Base-by-base conservation (phyloP, 345 rosid species). In the Erysimum cheiranthoides region DNA sequence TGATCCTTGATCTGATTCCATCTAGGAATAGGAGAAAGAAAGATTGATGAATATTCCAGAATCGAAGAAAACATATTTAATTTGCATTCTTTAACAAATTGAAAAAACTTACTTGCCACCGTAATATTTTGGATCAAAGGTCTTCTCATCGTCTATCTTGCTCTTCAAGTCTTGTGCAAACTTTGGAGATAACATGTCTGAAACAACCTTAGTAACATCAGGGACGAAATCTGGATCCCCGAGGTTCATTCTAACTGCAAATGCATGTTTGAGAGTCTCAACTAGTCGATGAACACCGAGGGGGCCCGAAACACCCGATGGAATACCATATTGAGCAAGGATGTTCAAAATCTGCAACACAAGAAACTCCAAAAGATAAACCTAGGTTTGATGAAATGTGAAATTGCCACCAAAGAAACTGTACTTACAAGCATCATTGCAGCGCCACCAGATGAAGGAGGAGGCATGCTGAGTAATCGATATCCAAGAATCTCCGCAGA, bases 211-310 rank as follows among this genome's bases (percentile, higher is more conserved):
- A 1, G 79, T 11, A 5, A 84, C 74, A 58, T 85, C 32, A 1
- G 45, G 13, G 6, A 70, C 78, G 16, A 85, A 90, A 18, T 81
- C 88, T 0, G 92, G 96, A 79, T 88, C 96, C 6, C 92, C 92
- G 0, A 88, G 87, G 58, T 86, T 88, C 91, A 88, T 88, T 80
- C 92, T 79, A 42, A 83, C 78, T 0, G 88, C 88, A 8, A 88
- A 85, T 8, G 83, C 84, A 36, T 90, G 90, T 76, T 88, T 90
- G 17, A 90, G 53, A 57, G 96, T 83, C 81, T 88, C 92, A 3
- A 90, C 56, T 27, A 69, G 69, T 47, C 96, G 78, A 43, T 88
- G 96, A 49, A 70, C 46, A n/a, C 91, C 89, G 5, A 86, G 82
- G 30, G 84, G 47, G 1, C 85, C 85, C 0, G 79, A 81, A 65